A percentile compares a stretch with the other conserved stretches of the same genome.
Evolutionary conservation across 2,329 filamentous ascomycete genomes (phyloP).

Genomic region (Zymoseptoria pseudotritici): DNA sequence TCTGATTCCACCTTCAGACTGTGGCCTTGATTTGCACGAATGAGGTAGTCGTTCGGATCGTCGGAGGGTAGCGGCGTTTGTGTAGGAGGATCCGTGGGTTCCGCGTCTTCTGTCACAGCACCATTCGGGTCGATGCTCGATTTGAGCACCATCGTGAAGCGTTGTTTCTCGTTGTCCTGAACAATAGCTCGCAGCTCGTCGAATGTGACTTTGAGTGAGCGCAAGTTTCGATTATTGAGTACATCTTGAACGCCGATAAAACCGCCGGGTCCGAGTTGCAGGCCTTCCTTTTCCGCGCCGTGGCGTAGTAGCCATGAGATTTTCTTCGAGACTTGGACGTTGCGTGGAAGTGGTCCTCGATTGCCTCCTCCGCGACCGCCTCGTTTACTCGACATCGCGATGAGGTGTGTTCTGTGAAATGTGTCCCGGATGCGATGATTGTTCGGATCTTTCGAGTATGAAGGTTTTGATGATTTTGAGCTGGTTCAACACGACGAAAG

Average conservation of each 20-base stretch:
- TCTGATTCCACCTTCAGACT: constrained; percentile 69
- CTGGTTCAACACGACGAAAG: neutral
- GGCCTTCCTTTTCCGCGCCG: constrained; percentile 52
- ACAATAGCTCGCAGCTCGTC: constrained; percentile 66
- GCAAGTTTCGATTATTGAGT: constrained; percentile 53
- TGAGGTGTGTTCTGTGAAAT: neutral
- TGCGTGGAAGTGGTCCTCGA: constrained; percentile 16
- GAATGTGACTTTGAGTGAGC: constrained; percentile 64
- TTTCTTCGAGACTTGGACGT: constrained; percentile 29
- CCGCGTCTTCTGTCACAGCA: constrained; percentile 16
- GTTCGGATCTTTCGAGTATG: neutral
- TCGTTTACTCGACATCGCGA: constrained; percentile 3
- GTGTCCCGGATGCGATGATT: neutral
- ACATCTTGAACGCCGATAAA: constrained; percentile 55
- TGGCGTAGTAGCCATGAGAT: constrained; percentile 51
- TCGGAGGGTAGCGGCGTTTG: constrained; percentile 16
- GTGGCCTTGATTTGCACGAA: constrained; percentile 94
- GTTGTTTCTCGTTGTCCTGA: constrained; percentile 75
- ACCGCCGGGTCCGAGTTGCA: constrained; percentile 51
- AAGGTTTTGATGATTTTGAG: neutral
- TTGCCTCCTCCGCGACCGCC: constrained; percentile 7
- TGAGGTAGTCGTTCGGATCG: constrained; percentile 64
- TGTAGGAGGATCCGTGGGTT: constrained; percentile 24
- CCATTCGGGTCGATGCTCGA: constrained; percentile 5
- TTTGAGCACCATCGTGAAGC: constrained; percentile 68